Evolutionary conservation across 495 filamentous ascomycete genomes (phyloP).

Genomic region (Lasiosphaeria miniovina): DNA sequence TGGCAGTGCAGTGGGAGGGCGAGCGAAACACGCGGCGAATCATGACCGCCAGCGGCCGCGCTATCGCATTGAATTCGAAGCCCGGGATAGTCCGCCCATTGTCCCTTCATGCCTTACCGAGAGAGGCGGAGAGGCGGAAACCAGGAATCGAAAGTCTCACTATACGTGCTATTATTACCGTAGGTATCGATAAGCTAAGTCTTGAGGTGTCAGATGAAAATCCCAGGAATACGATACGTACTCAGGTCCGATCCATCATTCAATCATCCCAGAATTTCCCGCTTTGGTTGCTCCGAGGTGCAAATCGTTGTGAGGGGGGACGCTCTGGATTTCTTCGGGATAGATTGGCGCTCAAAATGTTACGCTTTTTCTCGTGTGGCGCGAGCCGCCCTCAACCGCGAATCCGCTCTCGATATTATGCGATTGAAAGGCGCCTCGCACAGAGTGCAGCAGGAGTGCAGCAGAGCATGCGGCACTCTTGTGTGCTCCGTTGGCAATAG

Average conservation of each 20-base stretch:
- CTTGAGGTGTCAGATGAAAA: neutral
- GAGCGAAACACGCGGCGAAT: slow-evolving; percentile 24
- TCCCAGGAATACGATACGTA: neutral
- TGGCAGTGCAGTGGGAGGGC: slow-evolving; percentile 7
- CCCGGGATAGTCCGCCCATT: slow-evolving; percentile 19
- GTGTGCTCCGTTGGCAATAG: no score
- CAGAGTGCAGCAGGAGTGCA: no score
- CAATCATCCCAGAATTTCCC: neutral
- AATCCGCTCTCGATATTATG: slow-evolving; percentile 13
- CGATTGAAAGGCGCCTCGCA: slow-evolving; percentile 11
- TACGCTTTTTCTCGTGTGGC: neutral
- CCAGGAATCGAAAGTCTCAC: slow-evolving; percentile 14
- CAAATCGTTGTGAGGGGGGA: neutral
- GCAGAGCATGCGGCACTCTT: no score
- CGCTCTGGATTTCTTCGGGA: neutral
- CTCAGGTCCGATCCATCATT: neutral
- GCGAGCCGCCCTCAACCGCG: slow-evolving; percentile 10
- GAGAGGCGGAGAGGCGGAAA: slow-evolving; percentile 8
- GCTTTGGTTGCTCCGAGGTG: neutral
- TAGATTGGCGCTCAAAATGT: slow-evolving; percentile 8
- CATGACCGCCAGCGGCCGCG: slow-evolving; percentile 13
- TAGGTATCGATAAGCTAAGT: neutral
- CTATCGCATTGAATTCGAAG: slow-evolving; percentile 27
- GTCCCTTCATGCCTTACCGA: slow-evolving; percentile 19
- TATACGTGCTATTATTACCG: neutral